Base-by-base conservation (phyloP, 148 eudicot species). In the Vaccinium corymbosum region DNA sequence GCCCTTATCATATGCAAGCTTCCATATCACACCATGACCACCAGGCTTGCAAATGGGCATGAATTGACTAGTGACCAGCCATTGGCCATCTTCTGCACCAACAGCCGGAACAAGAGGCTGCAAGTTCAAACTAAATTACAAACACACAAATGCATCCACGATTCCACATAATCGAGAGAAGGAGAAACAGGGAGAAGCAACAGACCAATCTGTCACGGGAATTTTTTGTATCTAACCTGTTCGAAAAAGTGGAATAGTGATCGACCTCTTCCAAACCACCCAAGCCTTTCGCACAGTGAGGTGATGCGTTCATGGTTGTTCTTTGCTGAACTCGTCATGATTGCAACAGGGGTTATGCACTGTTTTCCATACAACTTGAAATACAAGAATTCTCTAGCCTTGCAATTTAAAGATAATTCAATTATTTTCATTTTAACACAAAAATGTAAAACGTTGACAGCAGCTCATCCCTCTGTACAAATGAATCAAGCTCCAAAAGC, bases 41-140 rank as follows among this genome's bases (percentile, higher is more conserved):
- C 99, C 98, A 82, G 99, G 99, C 90, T 94, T 97, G 92, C 97
- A 93, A 61, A 97, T 92, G 72, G 98, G 98, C 64, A 86, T 83
- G 77, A 92, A 93, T 84, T 93, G 93, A 87, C 93, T 91, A 71
- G 89, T 87, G 57, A 94, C 93, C 83, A 97, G 79, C 99, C 99
- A 97, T 61, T 91, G 89, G 38, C 99, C 98, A 92, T 93, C 97
- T 89, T 88, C 88, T 73, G 99, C 97, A 88, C 93, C 87, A 85
- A 97, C 87, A 83, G 95, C 94, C 55, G 99, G 99, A 92, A 97
- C 99, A 91, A 97, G 98, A 88, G 99, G 99, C 99, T 97, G 93
- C 84, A 83, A 88, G 88, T 86, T 80, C 84, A 87, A 88, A 73
- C 29, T 4, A 77, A 83, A 87, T 83, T 83, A 68, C 51, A 84